Percentiles rank a stretch among this genome's conserved stretches.
phyloP scores from a whole-genome alignment of 257 asterid genomes.

The Knoxia roxburghii region DNA sequence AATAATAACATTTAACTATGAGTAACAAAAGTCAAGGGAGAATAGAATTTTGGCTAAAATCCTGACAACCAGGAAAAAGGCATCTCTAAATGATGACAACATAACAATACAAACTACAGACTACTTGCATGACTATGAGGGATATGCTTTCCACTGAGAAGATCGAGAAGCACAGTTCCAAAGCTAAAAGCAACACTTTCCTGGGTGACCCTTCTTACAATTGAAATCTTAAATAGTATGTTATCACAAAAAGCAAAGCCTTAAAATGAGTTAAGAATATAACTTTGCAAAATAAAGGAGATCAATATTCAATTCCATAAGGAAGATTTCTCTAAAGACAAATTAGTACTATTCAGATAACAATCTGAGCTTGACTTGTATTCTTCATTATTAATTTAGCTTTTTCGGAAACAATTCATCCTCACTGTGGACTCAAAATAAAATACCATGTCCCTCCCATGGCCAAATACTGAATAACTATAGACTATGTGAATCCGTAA shows the following conservation, averaged over 20 bases:
- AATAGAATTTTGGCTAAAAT: not conserved
- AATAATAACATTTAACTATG: no score
- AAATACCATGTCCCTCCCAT: not conserved
- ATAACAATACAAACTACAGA: not conserved
- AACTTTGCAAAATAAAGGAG: not conserved
- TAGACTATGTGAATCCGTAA: not conserved
- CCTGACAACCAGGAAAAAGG: not conserved
- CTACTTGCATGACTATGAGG: constrained; percentile 96
- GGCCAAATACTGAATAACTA: not conserved
- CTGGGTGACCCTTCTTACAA: constrained; percentile 92
- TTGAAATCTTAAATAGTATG: constrained; percentile 9
- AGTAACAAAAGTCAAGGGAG: not conserved
- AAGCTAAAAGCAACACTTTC: constrained; percentile 98
- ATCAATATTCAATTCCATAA: not conserved
- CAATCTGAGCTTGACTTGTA: no score
- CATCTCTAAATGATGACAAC: not conserved
- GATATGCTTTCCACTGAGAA: constrained; percentile 97
- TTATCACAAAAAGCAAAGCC: constrained; percentile 5
- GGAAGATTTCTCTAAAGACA: no score
- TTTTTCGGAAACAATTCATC: not conserved
- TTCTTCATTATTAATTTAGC: not conserved
- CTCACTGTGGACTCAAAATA: not conserved
- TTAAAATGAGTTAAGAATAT: not conserved
- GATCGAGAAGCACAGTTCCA: constrained; percentile 96
- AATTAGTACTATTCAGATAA: no score